phyloP scores from a whole-genome alignment of 2,329 filamentous ascomycete genomes.

The Alternaria metachromatica region DNA sequence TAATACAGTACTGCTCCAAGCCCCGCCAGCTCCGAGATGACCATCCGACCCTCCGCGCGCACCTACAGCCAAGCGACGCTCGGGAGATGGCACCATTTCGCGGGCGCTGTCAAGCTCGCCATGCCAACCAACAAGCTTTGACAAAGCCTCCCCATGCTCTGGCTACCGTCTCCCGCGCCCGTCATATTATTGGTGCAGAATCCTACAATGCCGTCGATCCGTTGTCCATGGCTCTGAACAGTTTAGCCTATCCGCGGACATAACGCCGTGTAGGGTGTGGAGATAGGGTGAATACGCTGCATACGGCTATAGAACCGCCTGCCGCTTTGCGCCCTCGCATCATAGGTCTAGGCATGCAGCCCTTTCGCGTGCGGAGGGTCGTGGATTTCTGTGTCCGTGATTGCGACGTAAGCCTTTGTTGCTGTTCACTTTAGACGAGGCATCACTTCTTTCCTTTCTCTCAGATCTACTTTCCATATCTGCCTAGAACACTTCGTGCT shows the following conservation, averaged over 20 bases:
- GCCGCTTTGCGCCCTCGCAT: not conserved
- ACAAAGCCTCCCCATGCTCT: not conserved
- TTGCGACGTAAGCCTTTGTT: not conserved
- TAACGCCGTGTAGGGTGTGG: not conserved
- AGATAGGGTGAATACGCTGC: not conserved
- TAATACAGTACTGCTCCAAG: not conserved
- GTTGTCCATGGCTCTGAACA: not conserved
- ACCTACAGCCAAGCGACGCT: not conserved
- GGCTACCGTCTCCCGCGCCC: not conserved
- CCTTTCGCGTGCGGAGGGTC: conserved; percentile 6
- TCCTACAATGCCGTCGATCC: not conserved
- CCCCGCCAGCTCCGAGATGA: not conserved
- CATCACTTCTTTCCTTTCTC: not conserved
- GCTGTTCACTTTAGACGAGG: not conserved
- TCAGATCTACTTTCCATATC: not conserved
- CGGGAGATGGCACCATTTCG: not conserved
- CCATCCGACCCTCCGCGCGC: conserved; percentile 10
- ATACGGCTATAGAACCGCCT: not conserved
- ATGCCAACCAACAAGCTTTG: not conserved
- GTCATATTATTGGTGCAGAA: not conserved
- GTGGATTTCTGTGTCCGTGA: not conserved
- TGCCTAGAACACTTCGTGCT: not conserved
- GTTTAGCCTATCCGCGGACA: not conserved
- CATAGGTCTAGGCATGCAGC: not conserved
- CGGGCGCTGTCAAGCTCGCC: not conserved